Evolutionary conservation across 495 filamentous ascomycete species (phyloP).

Genomic region (Penicillium desertorum): DNA sequence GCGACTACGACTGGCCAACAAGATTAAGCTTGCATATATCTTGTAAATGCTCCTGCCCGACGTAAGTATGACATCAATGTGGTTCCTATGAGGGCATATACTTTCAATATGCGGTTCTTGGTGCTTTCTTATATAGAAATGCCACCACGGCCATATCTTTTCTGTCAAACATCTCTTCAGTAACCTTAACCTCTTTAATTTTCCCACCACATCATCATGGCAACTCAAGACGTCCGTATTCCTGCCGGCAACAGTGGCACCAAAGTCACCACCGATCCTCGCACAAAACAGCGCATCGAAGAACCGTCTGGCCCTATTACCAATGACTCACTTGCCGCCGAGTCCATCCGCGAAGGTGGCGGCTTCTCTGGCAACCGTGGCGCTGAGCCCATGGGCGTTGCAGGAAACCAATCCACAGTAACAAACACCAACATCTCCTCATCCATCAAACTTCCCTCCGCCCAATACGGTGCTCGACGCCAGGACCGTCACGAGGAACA

Average conservation of each 20-base stretch:
- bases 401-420: slow-evolving; percentile 50
- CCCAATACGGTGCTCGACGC: slow-evolving; percentile 47
- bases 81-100: slow-evolving; percentile 1
- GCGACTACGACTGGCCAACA: slow-evolving; percentile 18
- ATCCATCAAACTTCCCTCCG: slow-evolving; percentile 52
- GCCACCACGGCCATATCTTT: slow-evolving; percentile 3
- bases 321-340: slow-evolving; percentile 64
- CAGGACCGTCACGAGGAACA: slow-evolving; percentile 46
- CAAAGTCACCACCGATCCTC: slow-evolving; percentile 54
- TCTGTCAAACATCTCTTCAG: not conserved
- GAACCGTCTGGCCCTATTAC: slow-evolving; percentile 58
- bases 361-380: slow-evolving; percentile 53
- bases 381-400: slow-evolving; percentile 48
- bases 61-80: slow-evolving; percentile 45
- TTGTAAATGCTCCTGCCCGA: not conserved
- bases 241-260: slow-evolving; percentile 38
- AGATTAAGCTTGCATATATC: slow-evolving; percentile 11
- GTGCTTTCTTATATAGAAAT: slow-evolving; percentile 28
- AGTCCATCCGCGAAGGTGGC: slow-evolving; percentile 55
- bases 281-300: slow-evolving; percentile 40
- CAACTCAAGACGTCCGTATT: slow-evolving; percentile 51
- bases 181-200: not conserved
- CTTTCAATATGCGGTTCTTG: not conserved
- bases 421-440: slow-evolving; percentile 57
- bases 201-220: slow-evolving; percentile 35